Base-by-base conservation (phyloP, 257 asterid species). In the Anisodus tanguticus region DNA sequence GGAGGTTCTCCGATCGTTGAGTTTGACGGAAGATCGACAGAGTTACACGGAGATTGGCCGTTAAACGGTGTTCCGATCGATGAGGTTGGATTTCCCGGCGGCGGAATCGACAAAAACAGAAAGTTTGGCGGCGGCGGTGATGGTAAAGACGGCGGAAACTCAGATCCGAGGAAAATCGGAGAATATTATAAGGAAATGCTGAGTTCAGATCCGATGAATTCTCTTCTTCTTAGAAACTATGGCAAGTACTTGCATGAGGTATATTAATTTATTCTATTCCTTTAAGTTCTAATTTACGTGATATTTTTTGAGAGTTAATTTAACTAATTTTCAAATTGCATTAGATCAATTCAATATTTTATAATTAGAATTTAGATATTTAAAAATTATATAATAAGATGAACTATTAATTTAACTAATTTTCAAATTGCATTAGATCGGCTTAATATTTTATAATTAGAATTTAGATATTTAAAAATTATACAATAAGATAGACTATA, bases 211-310 rank as follows among this genome's bases (percentile, higher is more conserved):
- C 95, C 95, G 1, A 83, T 85, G 0, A 89, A 93, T 85, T 69
- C 94, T 58, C 88, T 94, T 78, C 85, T 94, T 1, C 86, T 94
- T 83, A 87, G 93, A 82, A 94, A 94, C 86, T 94, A 94, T 83
- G 98, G 88, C 79, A 90, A 87, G 77, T 93, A 89, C 88, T 87
- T 94, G 90, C 97, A 94, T 59, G 92, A 93, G 95, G 98, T 94
- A 91, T 31, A 39, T 3, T 62, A 57, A 8, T 16, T 15, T n/a
- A 6, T 63, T 22, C n/a, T 4, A 51, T 1, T 31, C 35, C 35
- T 31, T 31, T 31, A 31, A 31, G 35, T 31, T 31, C 35, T 31
- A 31, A 31, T 31, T 31, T 31, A 31, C 35, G 35, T 31, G 35
- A 31, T 31, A 31, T 31, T 31, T 31, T 31, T 31, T 31, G 1